These are phyloP conservation scores for Aspergillus neoniger DNA, from an alignment of 2,329 filamentous ascomycete genomes.

Conservation along the genomic window DNA sequence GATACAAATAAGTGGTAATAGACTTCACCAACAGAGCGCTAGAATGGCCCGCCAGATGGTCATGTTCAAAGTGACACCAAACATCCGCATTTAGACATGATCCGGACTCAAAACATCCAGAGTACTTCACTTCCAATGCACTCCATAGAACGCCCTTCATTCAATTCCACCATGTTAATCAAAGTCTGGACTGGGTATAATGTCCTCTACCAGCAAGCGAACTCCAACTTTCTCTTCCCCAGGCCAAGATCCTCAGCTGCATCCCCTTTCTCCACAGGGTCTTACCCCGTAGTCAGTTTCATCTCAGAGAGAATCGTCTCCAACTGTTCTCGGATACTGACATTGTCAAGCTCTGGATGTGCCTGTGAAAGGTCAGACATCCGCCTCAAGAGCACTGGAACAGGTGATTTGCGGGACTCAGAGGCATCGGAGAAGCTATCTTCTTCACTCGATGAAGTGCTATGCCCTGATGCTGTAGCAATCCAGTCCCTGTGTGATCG, in stretches of 20 bases:
- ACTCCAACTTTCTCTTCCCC: too few relatives aligned
- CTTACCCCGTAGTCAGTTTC: conserved; percentile 9
- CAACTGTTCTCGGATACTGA: conserved; percentile 19
- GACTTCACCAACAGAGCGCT: not conserved
- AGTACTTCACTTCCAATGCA: not conserved
- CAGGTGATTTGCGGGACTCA: conserved; percentile 16
- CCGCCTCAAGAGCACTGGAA: conserved; percentile 17
- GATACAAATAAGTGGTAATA: not conserved
- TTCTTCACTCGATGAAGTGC: conserved; percentile 6
- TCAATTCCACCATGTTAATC: not conserved
- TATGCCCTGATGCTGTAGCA: conserved; percentile 13
- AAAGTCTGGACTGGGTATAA: not conserved
- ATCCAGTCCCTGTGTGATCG: not conserved
- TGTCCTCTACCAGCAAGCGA: not conserved
- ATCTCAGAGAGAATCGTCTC: conserved; percentile 18
- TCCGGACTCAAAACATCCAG: not conserved
- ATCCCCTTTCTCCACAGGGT: not conserved
- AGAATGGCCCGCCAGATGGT: not conserved
- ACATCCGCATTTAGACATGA: not conserved
- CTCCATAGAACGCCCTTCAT: not conserved
- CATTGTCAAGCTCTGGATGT: conserved; percentile 23
- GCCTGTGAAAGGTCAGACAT: conserved; percentile 16
- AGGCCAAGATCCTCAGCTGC: too few relatives aligned
- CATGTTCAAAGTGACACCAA: not conserved
- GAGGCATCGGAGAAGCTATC: conserved; percentile 10